These are phyloP conservation scores for Piper longum DNA, from an alignment of 164 flowering plant genomes.

Conservation along the genomic window DNA sequence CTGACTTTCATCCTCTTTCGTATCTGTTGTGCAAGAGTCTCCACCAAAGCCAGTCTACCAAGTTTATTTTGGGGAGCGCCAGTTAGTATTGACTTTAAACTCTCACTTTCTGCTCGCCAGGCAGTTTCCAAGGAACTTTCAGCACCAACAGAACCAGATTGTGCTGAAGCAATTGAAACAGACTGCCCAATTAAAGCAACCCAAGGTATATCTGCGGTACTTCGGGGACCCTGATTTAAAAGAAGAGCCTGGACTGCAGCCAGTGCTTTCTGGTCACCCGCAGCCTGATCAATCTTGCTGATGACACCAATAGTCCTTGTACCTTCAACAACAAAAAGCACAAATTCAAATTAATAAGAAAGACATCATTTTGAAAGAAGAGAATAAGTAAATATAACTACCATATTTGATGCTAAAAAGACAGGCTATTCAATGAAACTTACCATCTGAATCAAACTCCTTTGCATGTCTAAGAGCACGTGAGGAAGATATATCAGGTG, in stretches of 20 bases:
- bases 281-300: conserved; percentile 93
- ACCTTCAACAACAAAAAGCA: conserved; percentile 27
- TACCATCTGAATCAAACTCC: conserved; percentile 84
- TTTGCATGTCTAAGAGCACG: conserved; percentile 71
- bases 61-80: conserved; percentile 91
- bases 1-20: conserved; percentile 90
- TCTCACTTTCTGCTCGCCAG: conserved; percentile 96
- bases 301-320: conserved; percentile 94
- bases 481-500: conserved; percentile 86
- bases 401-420: background rate
- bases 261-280: conserved; percentile 74
- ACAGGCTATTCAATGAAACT: conserved; percentile 5
- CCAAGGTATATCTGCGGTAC: conserved; percentile 84
- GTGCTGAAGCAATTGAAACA: conserved; percentile 86
- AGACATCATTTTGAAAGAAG: background rate
- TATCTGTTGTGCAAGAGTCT: conserved; percentile 75
- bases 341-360: background rate
- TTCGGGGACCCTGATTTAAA: conserved; percentile 79
- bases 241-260: conserved; percentile 97
- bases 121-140: conserved; percentile 95
- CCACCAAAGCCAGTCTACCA: conserved; percentile 91
- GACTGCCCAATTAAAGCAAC: conserved; percentile 97
- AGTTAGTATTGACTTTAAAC: conserved; percentile 74
- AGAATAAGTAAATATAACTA: background rate
- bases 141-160: conserved; percentile 69